A percentile compares a stretch with the other conserved stretches of the same genome.
Conservation (phyloP, 805 yeast genomes). For the Lachancea meyersii region DNA sequence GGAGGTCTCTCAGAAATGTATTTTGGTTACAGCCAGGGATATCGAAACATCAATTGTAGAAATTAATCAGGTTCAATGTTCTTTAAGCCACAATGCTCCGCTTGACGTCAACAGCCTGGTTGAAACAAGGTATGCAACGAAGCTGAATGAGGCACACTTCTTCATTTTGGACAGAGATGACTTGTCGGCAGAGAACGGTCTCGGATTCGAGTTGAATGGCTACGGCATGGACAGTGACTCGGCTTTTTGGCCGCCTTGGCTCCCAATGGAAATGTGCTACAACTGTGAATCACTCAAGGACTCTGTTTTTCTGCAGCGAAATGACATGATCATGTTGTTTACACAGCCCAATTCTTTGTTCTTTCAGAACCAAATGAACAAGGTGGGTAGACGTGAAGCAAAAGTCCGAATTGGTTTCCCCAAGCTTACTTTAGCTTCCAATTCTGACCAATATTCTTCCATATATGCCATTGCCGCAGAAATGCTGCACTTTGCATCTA, state of each 20-base stretch:
- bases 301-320: slow-evolving; percentile 44
- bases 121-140: slow-evolving; percentile 52
- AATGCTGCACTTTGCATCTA: slow-evolving; percentile 34
- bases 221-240: slow-evolving; percentile 26
- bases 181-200: slow-evolving; percentile 28
- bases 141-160: slow-evolving; percentile 49
- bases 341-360: slow-evolving; percentile 49
- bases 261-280: slow-evolving; percentile 58
- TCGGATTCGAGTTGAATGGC: slow-evolving; percentile 27
- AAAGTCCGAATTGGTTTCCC: slow-evolving; percentile 36
- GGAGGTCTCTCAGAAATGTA: slow-evolving; percentile 41
- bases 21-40: slow-evolving; percentile 50
- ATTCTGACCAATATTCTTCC: slow-evolving; percentile 51
- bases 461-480: slow-evolving; percentile 46
- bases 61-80: slow-evolving; percentile 36
- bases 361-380: slow-evolving; percentile 30
- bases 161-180: slow-evolving; percentile 43
- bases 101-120: slow-evolving; percentile 35
- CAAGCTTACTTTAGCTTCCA: slow-evolving; percentile 46
- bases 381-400: slow-evolving; percentile 25
- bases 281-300: slow-evolving; percentile 39
- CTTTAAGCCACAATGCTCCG: slow-evolving; percentile 22
- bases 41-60: slow-evolving; percentile 50
- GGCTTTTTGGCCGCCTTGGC: slow-evolving; percentile 57
- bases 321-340: slow-evolving; percentile 45